These are phyloP conservation scores for Hygrophila difformis DNA, from an alignment of 257 asterid genomes.

Conservation along the genomic window DNA sequence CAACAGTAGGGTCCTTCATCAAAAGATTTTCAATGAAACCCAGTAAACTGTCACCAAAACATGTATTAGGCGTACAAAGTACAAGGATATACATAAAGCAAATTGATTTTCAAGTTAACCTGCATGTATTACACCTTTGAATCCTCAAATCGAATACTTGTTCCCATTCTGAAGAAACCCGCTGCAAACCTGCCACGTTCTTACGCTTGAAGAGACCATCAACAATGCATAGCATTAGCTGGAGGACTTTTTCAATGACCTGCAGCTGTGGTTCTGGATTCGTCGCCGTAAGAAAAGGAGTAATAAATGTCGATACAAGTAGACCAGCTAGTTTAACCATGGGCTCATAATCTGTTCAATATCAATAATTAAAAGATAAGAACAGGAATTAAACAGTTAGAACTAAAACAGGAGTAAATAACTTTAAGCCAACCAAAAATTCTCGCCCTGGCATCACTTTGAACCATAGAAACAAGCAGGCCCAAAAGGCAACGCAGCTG, in stretches of 20 bases:
- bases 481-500: slow-evolving; percentile 53
- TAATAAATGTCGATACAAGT: slow-evolving; percentile 44
- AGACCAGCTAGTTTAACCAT: slow-evolving; percentile 43
- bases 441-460: slow-evolving; percentile 39
- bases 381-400: slow-evolving; percentile 8
- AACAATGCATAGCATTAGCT: slow-evolving; percentile 53
- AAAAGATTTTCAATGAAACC: slow-evolving; percentile 52
- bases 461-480: slow-evolving; percentile 48
- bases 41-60: slow-evolving; percentile 47
- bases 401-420: slow-evolving; percentile 3
- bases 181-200: slow-evolving; percentile 27
- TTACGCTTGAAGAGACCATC: slow-evolving; percentile 46
- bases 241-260: slow-evolving; percentile 43
- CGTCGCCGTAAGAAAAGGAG: slow-evolving; percentile 27
- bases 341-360: slow-evolving; percentile 42
- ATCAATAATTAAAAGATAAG: slow-evolving; percentile 14
- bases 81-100: too few species aligned
- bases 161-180: slow-evolving; percentile 46
- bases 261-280: slow-evolving; percentile 29
- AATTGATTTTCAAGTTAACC: too few species aligned
- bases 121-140: slow-evolving; percentile 48
- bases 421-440: slow-evolving; percentile 46
- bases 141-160: slow-evolving; percentile 52
- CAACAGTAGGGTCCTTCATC: slow-evolving; percentile 37
- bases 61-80: slow-evolving; percentile 13